Conservation (phyloP, 352 stramenopile genomes). For the Globisporangium acanthophoron region DNA sequence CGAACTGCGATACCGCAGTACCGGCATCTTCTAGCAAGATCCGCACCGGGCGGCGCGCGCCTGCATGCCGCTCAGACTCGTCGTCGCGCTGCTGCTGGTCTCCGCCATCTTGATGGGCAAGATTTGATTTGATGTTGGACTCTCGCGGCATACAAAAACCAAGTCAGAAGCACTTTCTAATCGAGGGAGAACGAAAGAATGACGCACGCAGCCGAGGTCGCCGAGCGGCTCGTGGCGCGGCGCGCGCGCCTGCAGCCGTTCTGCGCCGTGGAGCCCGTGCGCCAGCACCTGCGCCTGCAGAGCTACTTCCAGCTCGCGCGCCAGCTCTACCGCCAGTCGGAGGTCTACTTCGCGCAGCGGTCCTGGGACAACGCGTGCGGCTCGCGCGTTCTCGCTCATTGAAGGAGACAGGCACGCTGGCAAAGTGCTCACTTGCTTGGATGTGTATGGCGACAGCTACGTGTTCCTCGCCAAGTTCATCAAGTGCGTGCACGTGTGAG, state of each 20-base stretch:
- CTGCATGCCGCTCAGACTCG: conserved; percentile 47
- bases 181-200: not conserved
- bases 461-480: conserved; percentile 79
- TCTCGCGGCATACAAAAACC: not conserved
- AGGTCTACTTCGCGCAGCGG: conserved; percentile 55
- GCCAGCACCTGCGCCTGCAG: conserved; percentile 52
- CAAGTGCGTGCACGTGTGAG: conserved; percentile 37
- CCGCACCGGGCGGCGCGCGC: conserved; percentile 32
- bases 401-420: not conserved
- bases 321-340: conserved; percentile 70
- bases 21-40: not conserved
- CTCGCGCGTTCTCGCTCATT: not conserved
- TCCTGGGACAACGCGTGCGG: conserved; percentile 69
- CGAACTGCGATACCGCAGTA: not conserved
- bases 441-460: conserved; percentile 32
- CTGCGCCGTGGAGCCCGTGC: conserved; percentile 57
- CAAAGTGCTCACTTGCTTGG: not conserved
- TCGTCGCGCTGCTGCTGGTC: conserved; percentile 14
- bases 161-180: not conserved
- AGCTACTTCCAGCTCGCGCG: conserved; percentile 71
- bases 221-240: conserved; percentile 52
- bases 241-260: conserved; percentile 52
- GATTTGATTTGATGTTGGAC: not conserved
- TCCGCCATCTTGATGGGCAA: conserved; percentile 1
- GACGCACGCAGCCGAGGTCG: conserved; percentile 14